These are phyloP conservation scores for Asterophora lycoperdoides DNA, from an alignment of 768 basidiomycete species.

Conservation along the genomic window DNA sequence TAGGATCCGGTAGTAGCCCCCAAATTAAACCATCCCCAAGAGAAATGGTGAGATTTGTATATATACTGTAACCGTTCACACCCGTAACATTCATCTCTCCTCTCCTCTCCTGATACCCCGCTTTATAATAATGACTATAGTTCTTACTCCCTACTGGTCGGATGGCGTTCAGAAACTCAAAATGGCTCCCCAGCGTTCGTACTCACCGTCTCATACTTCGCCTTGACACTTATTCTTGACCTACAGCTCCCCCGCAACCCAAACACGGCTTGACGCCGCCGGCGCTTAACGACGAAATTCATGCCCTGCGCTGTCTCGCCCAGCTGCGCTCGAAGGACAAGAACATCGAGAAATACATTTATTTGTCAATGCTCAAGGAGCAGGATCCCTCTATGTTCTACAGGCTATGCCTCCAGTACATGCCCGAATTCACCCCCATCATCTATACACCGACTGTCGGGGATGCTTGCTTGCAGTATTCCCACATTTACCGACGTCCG, in stretches of 20 bases:
- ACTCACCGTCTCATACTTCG: slow-evolving; percentile 3
- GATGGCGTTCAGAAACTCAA: slow-evolving; percentile 72
- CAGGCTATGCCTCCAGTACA: slow-evolving; percentile 63
- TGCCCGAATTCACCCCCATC: slow-evolving; percentile 69
- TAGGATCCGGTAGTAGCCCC: slow-evolving; percentile 3
- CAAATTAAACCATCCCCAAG: slow-evolving; percentile 10
- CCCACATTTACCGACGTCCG: slow-evolving; percentile 68
- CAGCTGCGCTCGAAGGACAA: slow-evolving; percentile 75
- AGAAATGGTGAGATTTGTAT: slow-evolving; percentile 8
- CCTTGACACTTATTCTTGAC: slow-evolving; percentile 8
- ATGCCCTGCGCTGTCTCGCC: slow-evolving; percentile 54
- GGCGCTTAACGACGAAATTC: slow-evolving; percentile 46
- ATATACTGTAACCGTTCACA: slow-evolving; percentile 10
- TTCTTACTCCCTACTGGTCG: slow-evolving; percentile 68
- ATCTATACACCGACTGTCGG: slow-evolving; percentile 94
- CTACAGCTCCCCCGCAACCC: slow-evolving; percentile 38
- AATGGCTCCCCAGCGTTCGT: slow-evolving; percentile 53
- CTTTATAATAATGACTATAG: slow-evolving; percentile 44
- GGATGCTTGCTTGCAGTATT: slow-evolving; percentile 83
- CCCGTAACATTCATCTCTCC: not conserved
- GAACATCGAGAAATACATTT: slow-evolving; percentile 81
- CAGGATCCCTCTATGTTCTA: slow-evolving; percentile 77
- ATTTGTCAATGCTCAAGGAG: slow-evolving; percentile 69
- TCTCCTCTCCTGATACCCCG: not conserved
- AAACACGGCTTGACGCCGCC: slow-evolving; percentile 61